Evolutionary conservation across 2,329 filamentous ascomycete species (phyloP), one percentile per base, ranked within the genome.

Genomic region (Phialocephala subalpina): DNA sequence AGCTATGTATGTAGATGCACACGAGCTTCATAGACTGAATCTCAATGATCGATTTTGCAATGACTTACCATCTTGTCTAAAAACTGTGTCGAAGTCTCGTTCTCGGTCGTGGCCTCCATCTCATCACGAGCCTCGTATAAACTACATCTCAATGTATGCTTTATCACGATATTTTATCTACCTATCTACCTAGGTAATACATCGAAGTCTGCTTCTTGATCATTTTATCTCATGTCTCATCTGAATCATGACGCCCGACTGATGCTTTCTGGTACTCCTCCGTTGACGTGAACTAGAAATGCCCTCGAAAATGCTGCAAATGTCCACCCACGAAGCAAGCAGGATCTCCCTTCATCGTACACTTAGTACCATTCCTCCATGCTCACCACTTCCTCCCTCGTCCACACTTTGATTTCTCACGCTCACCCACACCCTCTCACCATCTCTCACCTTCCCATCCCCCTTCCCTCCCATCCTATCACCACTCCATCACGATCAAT

Each of bases 401-500:
- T 14, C 12, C 5, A 12, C 12, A 42, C 38, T n/a, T 16, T n/a
- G n/a, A n/a, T n/a, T n/a, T n/a, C n/a, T 25, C 47, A 18, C 25
- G 14, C 22, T 8, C 5, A 3, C n/a, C 45, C 45, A 49, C 8
- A 4, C 12, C 45, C 2, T 6, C 18, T 49, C 45, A 49, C 5
- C 8, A 38, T 14, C 35, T 33, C 29, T 9, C 29, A 5, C 9
- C 29, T 33, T 33, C 9, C 29, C 9, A 33, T 9, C 29, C 29
- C 4, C 47, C 7, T 18, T 14, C 20, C 47, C 11, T 4, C 4
- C 11, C n/a, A 52, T 9, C 12, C 47, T 14, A 3, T 6, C 4
- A 52, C 25, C n/a, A 6, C 47, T 3, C 12, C 7, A 20, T 9
- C 3, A n/a, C 38, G 11, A 47, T 59, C 75, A 91, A 77, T 90